Base-by-base conservation (phyloP, 305 asterid species). In the Stenogyne calaminthoides region DNA sequence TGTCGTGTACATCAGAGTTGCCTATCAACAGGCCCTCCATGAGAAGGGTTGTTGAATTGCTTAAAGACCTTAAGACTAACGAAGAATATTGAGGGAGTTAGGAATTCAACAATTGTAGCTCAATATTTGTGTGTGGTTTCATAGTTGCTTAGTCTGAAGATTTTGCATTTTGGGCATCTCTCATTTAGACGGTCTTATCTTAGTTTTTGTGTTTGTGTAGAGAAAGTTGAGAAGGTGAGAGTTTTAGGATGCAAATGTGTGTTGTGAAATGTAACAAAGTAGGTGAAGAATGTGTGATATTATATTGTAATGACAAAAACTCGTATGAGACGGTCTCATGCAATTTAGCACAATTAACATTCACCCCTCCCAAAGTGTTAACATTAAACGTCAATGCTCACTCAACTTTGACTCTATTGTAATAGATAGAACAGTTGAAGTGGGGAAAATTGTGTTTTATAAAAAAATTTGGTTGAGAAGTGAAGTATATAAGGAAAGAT, bases 11-110 rank as follows among this genome's bases (percentile, higher is more conserved):
- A 15, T 80, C 90, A 6, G 84, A 84, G 40, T 74, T 81, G 62
- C 97, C 98, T 3, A 36, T 73, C 47, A 81, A 86, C 80, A 84
- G 98, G 78, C 98, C 98, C 4, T 89, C 97, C 72, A 91, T 93
- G 98, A 83, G 94, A 84, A 87, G 86, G 80, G 96, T 91, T 12
- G 89, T 87, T 18, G 96, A 93, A 69, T 49, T 88, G 87, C 87
- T 93, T 64, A 84, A 85, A 72, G 82, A 78, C 25, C 29, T n/a
- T 22, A 5, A 9, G 1, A 59, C 76, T 3, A 51, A 2, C 16
- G 11, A 54, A 32, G 71, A 40, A 44, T 14, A n/a, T 22, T 22
- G 19, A 64, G 69, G 37, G 7, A 54, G 2, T 60, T 15, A 14
- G 11, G 1, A 54, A 54, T 18, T 54, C 25, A 18, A 54, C 59